These are phyloP conservation scores for Lactifluus rugatus DNA, from an alignment of 768 basidiomycete genomes.

Conservation along the genomic window DNA sequence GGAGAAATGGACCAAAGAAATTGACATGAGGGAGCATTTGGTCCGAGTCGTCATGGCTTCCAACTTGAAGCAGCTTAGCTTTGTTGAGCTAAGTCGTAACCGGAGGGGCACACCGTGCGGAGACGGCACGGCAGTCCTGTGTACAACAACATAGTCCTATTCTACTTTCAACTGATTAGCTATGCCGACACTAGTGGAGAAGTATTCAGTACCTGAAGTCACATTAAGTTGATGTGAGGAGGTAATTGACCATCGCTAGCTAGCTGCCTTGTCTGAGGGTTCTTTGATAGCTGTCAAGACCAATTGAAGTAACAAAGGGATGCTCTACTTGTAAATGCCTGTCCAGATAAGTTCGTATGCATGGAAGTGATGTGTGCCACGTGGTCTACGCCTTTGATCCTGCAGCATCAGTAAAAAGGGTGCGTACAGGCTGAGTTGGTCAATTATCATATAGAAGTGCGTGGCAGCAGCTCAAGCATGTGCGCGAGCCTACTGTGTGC, in stretches of 20 bases:
- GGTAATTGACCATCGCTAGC: neutral
- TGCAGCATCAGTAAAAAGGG: neutral
- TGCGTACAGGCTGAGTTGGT: neutral
- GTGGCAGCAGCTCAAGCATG: neutral
- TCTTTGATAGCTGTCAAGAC: neutral
- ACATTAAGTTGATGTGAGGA: neutral
- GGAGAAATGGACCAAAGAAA: neutral
- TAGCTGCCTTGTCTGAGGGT: neutral
- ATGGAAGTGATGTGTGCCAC: neutral
- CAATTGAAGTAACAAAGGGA: neutral
- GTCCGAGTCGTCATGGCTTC: neutral
- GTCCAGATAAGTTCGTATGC: neutral
- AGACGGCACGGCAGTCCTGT: neutral
- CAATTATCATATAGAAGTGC: neutral
- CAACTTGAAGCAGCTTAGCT: neutral
- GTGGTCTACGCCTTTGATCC: neutral
- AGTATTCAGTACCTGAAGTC: neutral
- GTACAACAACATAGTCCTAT: neutral
- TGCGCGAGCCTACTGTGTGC: neutral
- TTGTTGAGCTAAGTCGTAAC: neutral
- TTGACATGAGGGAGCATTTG: neutral
- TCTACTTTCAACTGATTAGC: neutral
- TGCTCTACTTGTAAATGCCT: neutral
- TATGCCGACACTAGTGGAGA: neutral
- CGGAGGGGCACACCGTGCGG: neutral